Conservation (phyloP, 2,329 filamentous ascomycete genomes). For the Claviceps arundinis region DNA sequence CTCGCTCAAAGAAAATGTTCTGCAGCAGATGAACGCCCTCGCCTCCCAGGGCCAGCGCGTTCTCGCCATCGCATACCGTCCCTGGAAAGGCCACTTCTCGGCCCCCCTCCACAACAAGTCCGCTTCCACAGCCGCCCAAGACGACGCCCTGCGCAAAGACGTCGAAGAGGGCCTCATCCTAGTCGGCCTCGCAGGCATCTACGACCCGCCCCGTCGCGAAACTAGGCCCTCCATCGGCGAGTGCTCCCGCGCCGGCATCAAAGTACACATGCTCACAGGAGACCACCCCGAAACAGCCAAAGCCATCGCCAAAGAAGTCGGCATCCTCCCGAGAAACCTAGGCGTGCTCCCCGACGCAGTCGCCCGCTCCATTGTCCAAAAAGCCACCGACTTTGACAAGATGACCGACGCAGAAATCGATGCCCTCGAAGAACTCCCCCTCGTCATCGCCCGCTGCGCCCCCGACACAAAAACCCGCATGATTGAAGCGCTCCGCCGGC, state of each 20-base stretch:
- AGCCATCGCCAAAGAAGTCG: slow-evolving; percentile 66
- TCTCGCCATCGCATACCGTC: slow-evolving; percentile 55
- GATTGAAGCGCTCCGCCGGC: slow-evolving; percentile 75
- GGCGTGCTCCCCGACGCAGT: slow-evolving; percentile 45
- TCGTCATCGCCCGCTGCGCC: slow-evolving; percentile 74
- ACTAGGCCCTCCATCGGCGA: slow-evolving; percentile 59
- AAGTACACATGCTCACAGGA: slow-evolving; percentile 74
- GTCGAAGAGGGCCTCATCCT: slow-evolving; percentile 60
- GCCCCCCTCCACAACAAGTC: slow-evolving; percentile 18
- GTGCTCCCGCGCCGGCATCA: slow-evolving; percentile 61
- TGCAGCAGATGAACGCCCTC: slow-evolving; percentile 43
- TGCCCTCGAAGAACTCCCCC: slow-evolving; percentile 56
- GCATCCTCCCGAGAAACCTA: slow-evolving; percentile 56
- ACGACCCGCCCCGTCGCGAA: slow-evolving; percentile 74
- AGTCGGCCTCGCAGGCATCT: slow-evolving; percentile 72
- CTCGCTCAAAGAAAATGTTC: slow-evolving; percentile 34
- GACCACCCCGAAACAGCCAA: slow-evolving; percentile 68
- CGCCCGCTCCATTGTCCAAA: slow-evolving; percentile 59
- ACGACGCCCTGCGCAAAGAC: slow-evolving; percentile 38
- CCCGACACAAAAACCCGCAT: slow-evolving; percentile 82
- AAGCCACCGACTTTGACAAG: slow-evolving; percentile 66
- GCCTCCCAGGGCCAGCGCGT: slow-evolving; percentile 59
- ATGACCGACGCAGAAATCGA: slow-evolving; percentile 67
- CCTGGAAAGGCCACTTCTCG: slow-evolving; percentile 36
- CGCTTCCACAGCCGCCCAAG: slow-evolving; percentile 19